Base-by-base conservation (phyloP, 2,329 filamentous ascomycete species). In the Biscogniauxia mediterranea region DNA sequence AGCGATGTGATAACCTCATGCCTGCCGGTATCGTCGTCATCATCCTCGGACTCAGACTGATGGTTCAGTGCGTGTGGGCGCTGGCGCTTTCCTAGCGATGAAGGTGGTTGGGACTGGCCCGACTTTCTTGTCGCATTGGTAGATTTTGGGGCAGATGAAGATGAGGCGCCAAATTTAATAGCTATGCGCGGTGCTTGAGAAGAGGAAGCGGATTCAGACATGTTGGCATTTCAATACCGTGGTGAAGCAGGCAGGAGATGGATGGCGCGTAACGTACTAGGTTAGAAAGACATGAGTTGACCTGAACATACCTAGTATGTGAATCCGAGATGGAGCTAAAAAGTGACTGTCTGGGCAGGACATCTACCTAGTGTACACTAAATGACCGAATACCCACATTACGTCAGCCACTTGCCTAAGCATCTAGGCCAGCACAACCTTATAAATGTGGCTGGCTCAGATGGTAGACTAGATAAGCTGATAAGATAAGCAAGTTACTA, bases 61-160 rank as follows among this genome's bases (percentile, higher is more conserved):
- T 75, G 74, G 55, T 75, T 74, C 13, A 81, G 73, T 20, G 78
- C 78, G 62, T 76, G 76, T 32, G 76, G 66, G 62, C 81, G 77
- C 52, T 77, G 72, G 19, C 81, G 79, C 68, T 85, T 85, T 61
- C 82, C 82, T 15, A 85, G 71, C 3, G 75, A 68, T 3, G 81
- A 80, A 0, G 79, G 70, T 3, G 78, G 78, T 17, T 74, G 70
- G 8, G 73, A 67, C 17, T 61, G 67, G 11, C 61, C 61, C 4
- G 64, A 59, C 52, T 64, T 67, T 51, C 74, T 75, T 20, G 69
- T 63, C 25, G 68, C 62, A 46, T 73, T 75, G 61, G 68, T 66
- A 17, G 68, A 64, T 56, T 64, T 73, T 7, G 68, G 19, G 32
- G 61, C 72, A 25, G 71, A 70, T 9, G 73, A 70, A 26, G 70